Percentiles rank a stretch among this genome's conserved stretches.
These are phyloP conservation scores for Colletotrichum falcatum DNA, from an alignment of 2,329 filamentous ascomycete species.

Conservation along the genomic window DNA sequence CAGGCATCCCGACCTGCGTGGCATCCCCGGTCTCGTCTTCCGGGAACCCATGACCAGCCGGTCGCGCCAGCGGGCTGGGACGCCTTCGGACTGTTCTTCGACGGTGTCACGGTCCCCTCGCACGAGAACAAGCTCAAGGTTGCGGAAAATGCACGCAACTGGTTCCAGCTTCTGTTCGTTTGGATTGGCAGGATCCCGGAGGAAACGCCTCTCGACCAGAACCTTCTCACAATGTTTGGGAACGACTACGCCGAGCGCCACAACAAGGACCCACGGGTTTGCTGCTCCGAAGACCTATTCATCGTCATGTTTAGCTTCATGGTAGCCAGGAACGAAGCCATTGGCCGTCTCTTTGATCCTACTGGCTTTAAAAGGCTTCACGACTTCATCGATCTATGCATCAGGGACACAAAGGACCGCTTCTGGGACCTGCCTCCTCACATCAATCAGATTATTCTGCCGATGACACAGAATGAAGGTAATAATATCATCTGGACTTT, in stretches of 20 bases:
- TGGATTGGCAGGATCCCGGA: not conserved
- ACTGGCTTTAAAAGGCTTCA: not conserved
- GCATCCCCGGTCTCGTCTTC: not conserved
- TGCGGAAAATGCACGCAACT: not conserved
- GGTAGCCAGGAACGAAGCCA: not conserved
- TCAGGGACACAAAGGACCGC: not conserved
- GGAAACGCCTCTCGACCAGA: not conserved
- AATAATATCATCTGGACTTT: not conserved
- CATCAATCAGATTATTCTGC: not conserved
- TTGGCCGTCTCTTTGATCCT: not conserved
- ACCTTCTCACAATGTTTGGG: not conserved
- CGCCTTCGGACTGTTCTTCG: not conserved
- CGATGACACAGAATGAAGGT: too few relatives aligned
- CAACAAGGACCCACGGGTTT: not conserved
- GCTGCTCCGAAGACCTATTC: not conserved
- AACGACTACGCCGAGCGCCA: not conserved
- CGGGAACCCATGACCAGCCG: not conserved
- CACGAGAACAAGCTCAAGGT: not conserved
- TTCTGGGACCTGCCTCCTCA: not conserved
- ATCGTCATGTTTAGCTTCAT: not conserved
- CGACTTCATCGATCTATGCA: not conserved
- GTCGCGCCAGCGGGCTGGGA: not conserved
- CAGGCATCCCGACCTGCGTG: not conserved
- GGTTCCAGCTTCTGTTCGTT: not conserved
- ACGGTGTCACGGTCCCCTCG: not conserved